Conservation (phyloP, 2,329 filamentous ascomycete species). For the Trichoderma sp. region DNA sequence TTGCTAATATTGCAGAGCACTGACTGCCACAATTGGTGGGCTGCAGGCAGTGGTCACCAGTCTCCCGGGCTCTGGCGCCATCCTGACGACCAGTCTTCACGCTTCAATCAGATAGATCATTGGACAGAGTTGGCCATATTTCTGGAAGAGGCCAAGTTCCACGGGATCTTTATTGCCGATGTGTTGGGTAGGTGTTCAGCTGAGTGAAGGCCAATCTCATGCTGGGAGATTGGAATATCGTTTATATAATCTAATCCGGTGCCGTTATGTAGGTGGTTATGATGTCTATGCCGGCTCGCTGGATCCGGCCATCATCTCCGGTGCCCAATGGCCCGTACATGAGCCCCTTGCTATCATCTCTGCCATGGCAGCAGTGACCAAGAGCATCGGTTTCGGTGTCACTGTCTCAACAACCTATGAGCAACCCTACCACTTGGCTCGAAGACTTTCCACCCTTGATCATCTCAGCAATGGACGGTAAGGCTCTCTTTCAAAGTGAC, state of each 20-base stretch:
- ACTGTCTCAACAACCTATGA: slow-evolving; percentile 73
- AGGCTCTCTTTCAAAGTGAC: not conserved
- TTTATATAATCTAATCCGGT: not conserved
- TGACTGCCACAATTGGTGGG: not conserved
- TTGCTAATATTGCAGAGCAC: slow-evolving; percentile 1
- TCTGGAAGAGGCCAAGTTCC: slow-evolving; percentile 49
- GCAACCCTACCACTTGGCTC: slow-evolving; percentile 69
- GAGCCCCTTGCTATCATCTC: slow-evolving; percentile 67
- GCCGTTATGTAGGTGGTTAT: slow-evolving; percentile 56
- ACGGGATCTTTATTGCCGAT: slow-evolving; percentile 55
- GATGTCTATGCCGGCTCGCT: slow-evolving; percentile 69
- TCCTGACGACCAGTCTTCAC: slow-evolving; percentile 63
- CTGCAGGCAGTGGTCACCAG: slow-evolving; percentile 49
- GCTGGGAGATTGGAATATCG: not conserved
- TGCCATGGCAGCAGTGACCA: slow-evolving; percentile 71
- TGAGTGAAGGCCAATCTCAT: not conserved
- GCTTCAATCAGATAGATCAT: slow-evolving; percentile 63
- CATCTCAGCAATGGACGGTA: slow-evolving; percentile 67
- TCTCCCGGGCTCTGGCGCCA: slow-evolving; percentile 60
- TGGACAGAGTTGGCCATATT: slow-evolving; percentile 64
- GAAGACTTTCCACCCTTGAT: slow-evolving; percentile 68
- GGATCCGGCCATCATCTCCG: slow-evolving; percentile 62
- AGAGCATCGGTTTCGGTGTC: slow-evolving; percentile 70
- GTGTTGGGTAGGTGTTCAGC: slow-evolving; percentile 52
- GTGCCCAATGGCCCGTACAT: slow-evolving; percentile 72